Evolutionary conservation across 2,329 filamentous ascomycete genomes (phyloP), one percentile per base, ranked within the genome.

Genomic region (Chaetomium olivaceum): DNA sequence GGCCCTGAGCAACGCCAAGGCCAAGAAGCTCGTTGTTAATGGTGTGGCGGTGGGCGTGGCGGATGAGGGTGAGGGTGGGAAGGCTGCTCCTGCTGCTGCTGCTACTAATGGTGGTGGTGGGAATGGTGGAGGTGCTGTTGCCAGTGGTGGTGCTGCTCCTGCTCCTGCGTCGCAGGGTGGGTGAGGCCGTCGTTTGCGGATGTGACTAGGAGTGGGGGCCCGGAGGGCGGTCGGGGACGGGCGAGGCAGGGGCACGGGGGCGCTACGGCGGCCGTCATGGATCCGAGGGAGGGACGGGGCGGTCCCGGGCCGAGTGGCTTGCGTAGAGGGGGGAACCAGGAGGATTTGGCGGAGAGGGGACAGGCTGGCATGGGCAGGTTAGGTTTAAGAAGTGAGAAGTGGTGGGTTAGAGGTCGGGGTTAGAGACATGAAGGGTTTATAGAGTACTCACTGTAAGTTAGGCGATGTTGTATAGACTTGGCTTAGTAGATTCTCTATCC

Each of bases 1-100:
- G 14, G 83, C 82, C 2, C 69, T 86, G 29, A 83, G 83, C 67
- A 88, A 88, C 67, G 77, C 79, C 1, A 76, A 80, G 60, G 80
- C 80, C 0, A 80, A 77, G 36, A 76, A 77, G 0, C 74, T 88
- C 46, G 76, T 77, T 33, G 84, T 87, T 75, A 80, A 86, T 68
- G 85, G 84, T 0, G 78, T 83, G 16, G 74, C 82, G 4, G 76
- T 77, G 8, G 73, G 73, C 25, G 80, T 78, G 8, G 33, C 36
- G 27, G 56, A n/a, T 6, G 29, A 52, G 19, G 25, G 27, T 8
- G 50, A 9, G 5, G 23, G 4, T n/a, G 19, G 5, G 3, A 46
- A 19, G 16, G 19, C 4, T 21, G 19, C 6, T 21, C 2, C 1
- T 21, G 8, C n/a, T 43, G 16, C 36, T 16, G 16, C 36, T 16